Percentiles rank a stretch among this genome's conserved stretches.
Conservation (phyloP, 1,284 basidiomycete genomes). For the Meira nashicola region DNA sequence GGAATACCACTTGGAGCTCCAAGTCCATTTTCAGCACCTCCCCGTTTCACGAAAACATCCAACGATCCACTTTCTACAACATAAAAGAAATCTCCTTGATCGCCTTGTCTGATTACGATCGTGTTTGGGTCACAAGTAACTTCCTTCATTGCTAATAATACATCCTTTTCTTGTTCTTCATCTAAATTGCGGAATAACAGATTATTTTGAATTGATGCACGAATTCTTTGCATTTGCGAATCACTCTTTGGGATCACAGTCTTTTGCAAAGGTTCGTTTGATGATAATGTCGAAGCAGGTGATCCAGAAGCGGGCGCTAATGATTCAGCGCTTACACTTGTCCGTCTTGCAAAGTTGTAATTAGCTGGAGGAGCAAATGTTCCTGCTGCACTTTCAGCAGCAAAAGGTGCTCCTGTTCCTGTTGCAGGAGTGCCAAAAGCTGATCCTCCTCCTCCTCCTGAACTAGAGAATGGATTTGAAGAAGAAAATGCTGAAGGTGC, state of each 20-base stretch:
- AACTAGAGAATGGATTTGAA: constrained; percentile 1
- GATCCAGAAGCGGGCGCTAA: constrained; percentile 57
- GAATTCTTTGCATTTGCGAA: constrained; percentile 82
- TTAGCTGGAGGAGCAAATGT: constrained; percentile 54
- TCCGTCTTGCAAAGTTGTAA: constrained; percentile 79
- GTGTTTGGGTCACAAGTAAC: constrained; percentile 67
- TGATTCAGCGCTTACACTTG: constrained; percentile 87
- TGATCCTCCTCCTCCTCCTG: neutral
- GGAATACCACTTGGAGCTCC: neutral
- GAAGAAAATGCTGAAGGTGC: neutral
- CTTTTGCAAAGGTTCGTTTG: constrained; percentile 54
- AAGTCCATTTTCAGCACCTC: constrained; percentile 8
- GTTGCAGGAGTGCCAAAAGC: constrained; percentile 6
- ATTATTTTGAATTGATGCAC: constrained; percentile 77
- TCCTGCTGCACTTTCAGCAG: neutral
- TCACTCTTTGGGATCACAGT: constrained; percentile 70
- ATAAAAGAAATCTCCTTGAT: constrained; percentile 95
- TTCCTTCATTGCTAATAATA: constrained; percentile 93
- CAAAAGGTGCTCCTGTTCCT: constrained; percentile 1
- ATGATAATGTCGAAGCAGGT: neutral
- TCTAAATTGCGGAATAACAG: constrained; percentile 95
- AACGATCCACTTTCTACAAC: constrained; percentile 86
- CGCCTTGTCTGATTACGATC: constrained; percentile 91
- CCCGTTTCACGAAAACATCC: constrained; percentile 71
- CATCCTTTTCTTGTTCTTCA: constrained; percentile 87